phyloP scores from a whole-genome alignment of 108 stramenopile species.

The Cyclotella sp. region DNA sequence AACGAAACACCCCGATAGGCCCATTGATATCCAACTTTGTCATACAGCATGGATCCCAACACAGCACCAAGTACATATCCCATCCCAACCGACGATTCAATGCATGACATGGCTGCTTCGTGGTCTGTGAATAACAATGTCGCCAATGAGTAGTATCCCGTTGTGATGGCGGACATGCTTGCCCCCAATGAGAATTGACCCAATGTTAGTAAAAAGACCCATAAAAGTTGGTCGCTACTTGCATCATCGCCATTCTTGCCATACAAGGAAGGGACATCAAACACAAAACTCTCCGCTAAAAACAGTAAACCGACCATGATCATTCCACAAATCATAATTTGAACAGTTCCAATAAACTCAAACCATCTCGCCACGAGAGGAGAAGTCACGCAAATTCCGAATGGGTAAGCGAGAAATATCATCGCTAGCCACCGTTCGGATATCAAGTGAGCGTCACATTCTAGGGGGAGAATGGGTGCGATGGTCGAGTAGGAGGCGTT shows the following conservation, averaged over 20 bases:
- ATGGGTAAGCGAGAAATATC: conserved; percentile 42
- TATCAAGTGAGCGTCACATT: conserved; percentile 22
- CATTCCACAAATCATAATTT: conserved; percentile 38
- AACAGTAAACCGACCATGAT: conserved; percentile 28
- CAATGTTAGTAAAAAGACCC: conserved; percentile 12
- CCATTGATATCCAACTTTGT: conserved; percentile 27
- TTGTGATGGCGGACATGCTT: conserved; percentile 32
- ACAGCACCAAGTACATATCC: conserved; percentile 48
- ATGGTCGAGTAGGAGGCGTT: conserved; percentile 40
- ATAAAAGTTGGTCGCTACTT: background rate
- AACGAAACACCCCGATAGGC: conserved; percentile 23
- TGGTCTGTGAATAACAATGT: conserved; percentile 25
- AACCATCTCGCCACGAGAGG: conserved; percentile 24
- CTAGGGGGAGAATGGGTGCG: conserved; percentile 49
- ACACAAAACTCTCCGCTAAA: conserved; percentile 31
- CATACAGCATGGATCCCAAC: conserved; percentile 40
- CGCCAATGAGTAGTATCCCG: conserved; percentile 52
- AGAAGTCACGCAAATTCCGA: conserved; percentile 32
- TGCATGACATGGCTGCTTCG: conserved; percentile 41
- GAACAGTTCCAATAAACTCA: conserved; percentile 29
- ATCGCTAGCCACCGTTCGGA: conserved; percentile 30
- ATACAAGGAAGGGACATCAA: conserved; percentile 2
- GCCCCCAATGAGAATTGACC: conserved; percentile 38
- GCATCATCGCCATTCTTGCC: background rate
- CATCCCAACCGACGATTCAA: conserved; percentile 40